Evolutionary conservation across 75 land plant species (phyloP), one percentile per base, ranked within the genome.

Genomic region (Picea glauca): DNA sequence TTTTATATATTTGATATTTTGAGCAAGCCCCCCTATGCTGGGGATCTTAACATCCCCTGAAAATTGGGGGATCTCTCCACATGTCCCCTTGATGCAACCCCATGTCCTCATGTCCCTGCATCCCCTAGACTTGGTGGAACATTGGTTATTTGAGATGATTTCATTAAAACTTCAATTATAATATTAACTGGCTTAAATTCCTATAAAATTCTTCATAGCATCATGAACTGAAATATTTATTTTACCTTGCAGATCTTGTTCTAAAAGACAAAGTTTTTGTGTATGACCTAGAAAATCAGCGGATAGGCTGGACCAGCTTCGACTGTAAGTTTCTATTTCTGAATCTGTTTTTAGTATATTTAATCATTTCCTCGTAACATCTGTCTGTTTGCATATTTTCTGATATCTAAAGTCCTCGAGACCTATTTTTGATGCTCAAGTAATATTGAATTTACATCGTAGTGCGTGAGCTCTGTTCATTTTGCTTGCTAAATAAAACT

Each of bases 231-330:
- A 50, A 50, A 50, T 50, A 50, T 50, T 50, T 50, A 1, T 63
- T 70, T 70, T 20, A 70, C 74, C 26, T 43, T 62, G 79, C 94
- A 96, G 98, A 96, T 79, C 84, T 94, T 80, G 91, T 96, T 59
- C 83, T 96, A 4, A 96, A 96, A 79, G 92, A 96, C 63, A 96
- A 96, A 70, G 84, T 93, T 35, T 85, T 96, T 77, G 94, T 96
- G 60, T 96, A 93, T 72, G 98, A 96, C 78, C 79, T 93, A 18
- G 96, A 87, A 78, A 79, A 67, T 56, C 88, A 87, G 75, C 81
- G 88, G 23, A 84, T 96, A 57, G 98, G 98, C 61, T 96, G 98
- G 98, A 78, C 86, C 58, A 81, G 88, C 84, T 93, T 87, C 80
- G 93, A 95, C 61, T 93, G 98, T 95, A 86, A 84, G 98, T 86